phyloP scores from a whole-genome alignment of 352 stramenopile genomes.

The Ophiocytium majus region DNA sequence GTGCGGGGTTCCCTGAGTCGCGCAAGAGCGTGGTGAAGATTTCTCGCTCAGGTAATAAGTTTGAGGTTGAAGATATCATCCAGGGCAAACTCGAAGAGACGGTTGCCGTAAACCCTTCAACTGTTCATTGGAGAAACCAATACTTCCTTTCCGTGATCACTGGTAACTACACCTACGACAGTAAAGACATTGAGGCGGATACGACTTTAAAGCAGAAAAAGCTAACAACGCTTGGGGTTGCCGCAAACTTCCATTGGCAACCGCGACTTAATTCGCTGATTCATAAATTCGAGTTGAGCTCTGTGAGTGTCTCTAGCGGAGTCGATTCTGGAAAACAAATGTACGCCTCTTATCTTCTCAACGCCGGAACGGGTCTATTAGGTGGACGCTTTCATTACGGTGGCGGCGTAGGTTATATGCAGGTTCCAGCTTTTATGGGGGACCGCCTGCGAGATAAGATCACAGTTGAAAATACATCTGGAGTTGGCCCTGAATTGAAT shows the following conservation, averaged over 20 bases:
- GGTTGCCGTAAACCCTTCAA: background rate
- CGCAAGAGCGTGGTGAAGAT: background rate
- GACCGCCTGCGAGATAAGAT: background rate
- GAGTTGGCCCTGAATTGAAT: background rate
- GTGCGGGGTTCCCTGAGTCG: background rate
- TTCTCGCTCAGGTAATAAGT: background rate
- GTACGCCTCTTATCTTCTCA: background rate
- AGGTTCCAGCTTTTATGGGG: background rate
- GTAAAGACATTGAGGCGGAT: background rate
- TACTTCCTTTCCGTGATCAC: background rate
- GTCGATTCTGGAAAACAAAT: background rate
- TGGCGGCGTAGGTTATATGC: background rate
- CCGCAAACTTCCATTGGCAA: background rate
- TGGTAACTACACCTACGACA: background rate
- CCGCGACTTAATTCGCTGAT: background rate
- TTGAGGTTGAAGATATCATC: slow-evolving; percentile 13
- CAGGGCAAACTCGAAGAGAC: background rate
- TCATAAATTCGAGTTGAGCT: background rate
- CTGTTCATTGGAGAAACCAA: background rate
- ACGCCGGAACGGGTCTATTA: background rate
- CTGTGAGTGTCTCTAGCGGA: background rate
- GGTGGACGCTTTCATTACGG: background rate
- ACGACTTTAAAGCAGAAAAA: background rate
- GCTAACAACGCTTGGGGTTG: background rate
- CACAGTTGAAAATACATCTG: background rate